Percentiles rank a stretch among this genome's conserved stretches.
Evolutionary conservation across 2,329 filamentous ascomycete genomes (phyloP).

Genomic region (Talaromyces sp.): DNA sequence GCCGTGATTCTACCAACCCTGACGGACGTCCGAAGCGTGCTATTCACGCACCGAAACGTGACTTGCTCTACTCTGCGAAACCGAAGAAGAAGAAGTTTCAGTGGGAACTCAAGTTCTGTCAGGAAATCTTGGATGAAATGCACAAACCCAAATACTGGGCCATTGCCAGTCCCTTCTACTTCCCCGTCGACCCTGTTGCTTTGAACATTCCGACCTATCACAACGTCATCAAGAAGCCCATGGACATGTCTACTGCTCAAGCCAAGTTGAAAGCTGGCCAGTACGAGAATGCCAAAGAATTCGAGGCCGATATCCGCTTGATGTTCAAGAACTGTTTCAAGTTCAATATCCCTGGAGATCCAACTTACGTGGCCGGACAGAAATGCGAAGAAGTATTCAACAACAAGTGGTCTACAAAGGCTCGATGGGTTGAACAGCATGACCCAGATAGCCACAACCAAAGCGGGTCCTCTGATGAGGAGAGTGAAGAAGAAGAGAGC

Average conservation of each 20-base stretch:
- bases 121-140: slow-evolving; percentile 75
- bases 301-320: slow-evolving; percentile 76
- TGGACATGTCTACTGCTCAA: slow-evolving; percentile 85
- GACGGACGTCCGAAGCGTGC: slow-evolving; percentile 87
- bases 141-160: slow-evolving; percentile 68
- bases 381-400: slow-evolving; percentile 74
- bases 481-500: slow-evolving; percentile 69
- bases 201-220: slow-evolving; percentile 92
- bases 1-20: slow-evolving; percentile 75
- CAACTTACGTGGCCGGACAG: slow-evolving; percentile 70
- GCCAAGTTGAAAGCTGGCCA: slow-evolving; percentile 73
- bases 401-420: slow-evolving; percentile 72
- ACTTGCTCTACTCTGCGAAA: slow-evolving; percentile 83
- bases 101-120: slow-evolving; percentile 85
- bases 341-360: slow-evolving; percentile 81
- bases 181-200: slow-evolving; percentile 88
- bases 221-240: slow-evolving; percentile 91
- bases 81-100: slow-evolving; percentile 89
- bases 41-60: slow-evolving; percentile 89
- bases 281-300: slow-evolving; percentile 79
- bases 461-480: slow-evolving; percentile 67
- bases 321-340: slow-evolving; percentile 88
- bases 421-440: slow-evolving; percentile 75
- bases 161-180: slow-evolving; percentile 72
- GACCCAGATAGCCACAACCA: slow-evolving; percentile 64